Percentiles rank a stretch among this genome's conserved stretches.
Evolutionary conservation across 2,329 filamentous ascomycete genomes (phyloP).

Genomic region (Penicillium griseofulvum): DNA sequence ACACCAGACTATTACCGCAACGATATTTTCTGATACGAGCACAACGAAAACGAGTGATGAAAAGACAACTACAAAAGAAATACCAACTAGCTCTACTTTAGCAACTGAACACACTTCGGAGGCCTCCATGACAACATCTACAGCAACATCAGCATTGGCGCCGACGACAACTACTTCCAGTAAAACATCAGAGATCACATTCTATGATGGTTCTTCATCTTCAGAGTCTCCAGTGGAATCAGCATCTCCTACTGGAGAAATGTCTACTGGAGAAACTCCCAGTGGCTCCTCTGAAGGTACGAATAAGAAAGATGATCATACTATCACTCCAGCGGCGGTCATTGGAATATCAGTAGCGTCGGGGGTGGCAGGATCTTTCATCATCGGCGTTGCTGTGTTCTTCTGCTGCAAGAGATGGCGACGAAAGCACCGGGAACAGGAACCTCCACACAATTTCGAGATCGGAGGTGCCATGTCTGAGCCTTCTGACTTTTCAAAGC

Average conservation of each 20-base stretch:
- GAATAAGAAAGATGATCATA: constrained; percentile 3
- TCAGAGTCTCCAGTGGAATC: constrained; percentile 9
- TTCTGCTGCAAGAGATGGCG: constrained; percentile 32
- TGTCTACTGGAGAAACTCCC: background rate
- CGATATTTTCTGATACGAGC: constrained; percentile 22
- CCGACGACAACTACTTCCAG: constrained; percentile 15
- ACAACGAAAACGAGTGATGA: constrained; percentile 5
- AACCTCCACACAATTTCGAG: constrained; percentile 34
- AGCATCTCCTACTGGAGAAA: background rate
- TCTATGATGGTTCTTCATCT: constrained; percentile 19
- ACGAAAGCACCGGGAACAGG: constrained; percentile 20
- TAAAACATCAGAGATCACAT: constrained; percentile 12
- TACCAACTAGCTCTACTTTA: constrained; percentile 2
- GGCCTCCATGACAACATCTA: background rate
- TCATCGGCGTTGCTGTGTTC: constrained; percentile 34
- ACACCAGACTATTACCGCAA: constrained; percentile 39
- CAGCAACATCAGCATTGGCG: constrained; percentile 7
- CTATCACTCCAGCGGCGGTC: constrained; percentile 30
- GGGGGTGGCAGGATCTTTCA: constrained; percentile 35
- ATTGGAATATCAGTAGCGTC: constrained; percentile 40
- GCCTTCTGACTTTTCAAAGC: constrained; percentile 31
- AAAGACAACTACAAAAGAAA: constrained; percentile 2
- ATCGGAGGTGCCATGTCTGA: constrained; percentile 42
- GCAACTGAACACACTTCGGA: background rate
- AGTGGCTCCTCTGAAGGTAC: constrained; percentile 14